Base-by-base conservation (phyloP, 2,329 filamentous ascomycete genomes). In the Ophiostoma ulmi region DNA sequence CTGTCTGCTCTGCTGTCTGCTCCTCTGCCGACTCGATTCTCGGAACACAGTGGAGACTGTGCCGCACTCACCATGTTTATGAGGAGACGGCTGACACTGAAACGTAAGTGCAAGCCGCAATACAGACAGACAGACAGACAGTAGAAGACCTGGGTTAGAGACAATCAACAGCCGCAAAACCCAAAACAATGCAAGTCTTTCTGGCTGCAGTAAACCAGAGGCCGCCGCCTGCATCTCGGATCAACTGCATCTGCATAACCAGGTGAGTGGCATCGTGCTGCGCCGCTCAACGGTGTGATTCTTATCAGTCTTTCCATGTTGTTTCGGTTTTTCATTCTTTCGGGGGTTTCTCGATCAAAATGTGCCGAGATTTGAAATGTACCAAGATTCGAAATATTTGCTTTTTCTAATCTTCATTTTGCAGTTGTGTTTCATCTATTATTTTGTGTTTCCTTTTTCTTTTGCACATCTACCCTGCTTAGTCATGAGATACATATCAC, bases 31-130 rank as follows among this genome's bases (percentile, higher is more conserved):
- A 58, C 52, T 22, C 52, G 52, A 26, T 58, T 58, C 52, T 58
- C 52, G 52, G 52, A 58, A 58, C 22, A 44, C 39, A 5, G 52
- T 58, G 52, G 52, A 17, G 52, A 58, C 52, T 58, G 52, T 58
- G 52, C 52, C 52, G 52, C 52, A 58, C 52, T 58, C 52, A 4
- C n/a, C 10, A 58, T 26, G 17, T 20, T 7, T 26, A 26, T 26
- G 52, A 26, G n/a, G 14, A 10, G 22, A 58, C 3, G 52, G 8
- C 11, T 26, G 17, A 11, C 3, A 58, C n/a, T 58, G 52, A 58
- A 58, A 58, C 52, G 48, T 1, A 10, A 58, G n/a, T 58, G 48
- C 39, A 8, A 44, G 39, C 48, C 17, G 48, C 17, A 55, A n/a
- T 44, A 17, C 2, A 44, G 39, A 44, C 1, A 48, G 3, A 20